Evolutionary conservation across 352 stramenopile genomes (phyloP).

Genomic region (Phytophthora multivora): DNA sequence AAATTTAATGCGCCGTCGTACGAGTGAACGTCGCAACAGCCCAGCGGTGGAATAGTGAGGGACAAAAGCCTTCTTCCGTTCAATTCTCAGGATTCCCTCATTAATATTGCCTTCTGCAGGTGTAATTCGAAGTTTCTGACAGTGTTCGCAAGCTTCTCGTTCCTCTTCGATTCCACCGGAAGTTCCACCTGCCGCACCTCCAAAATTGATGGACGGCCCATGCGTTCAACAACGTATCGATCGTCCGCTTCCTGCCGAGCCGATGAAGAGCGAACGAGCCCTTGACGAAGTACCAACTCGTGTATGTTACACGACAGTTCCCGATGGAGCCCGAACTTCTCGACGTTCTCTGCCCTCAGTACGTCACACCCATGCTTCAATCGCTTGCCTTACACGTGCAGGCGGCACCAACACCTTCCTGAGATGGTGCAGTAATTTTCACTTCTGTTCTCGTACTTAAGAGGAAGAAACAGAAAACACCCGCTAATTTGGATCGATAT

Average conservation of each 20-base stretch:
- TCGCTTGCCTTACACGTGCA: too few relatives aligned
- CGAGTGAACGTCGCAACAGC: constrained; percentile 88
- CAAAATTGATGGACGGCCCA: constrained; percentile 63
- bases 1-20: constrained; percentile 70
- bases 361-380: too few relatives aligned
- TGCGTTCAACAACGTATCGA: constrained; percentile 79
- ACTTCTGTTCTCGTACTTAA: too few relatives aligned
- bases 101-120: constrained; percentile 61
- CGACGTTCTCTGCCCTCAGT: neutral
- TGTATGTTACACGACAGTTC: constrained; percentile 82
- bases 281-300: constrained; percentile 68
- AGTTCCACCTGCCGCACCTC: constrained; percentile 3
- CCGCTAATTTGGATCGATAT: too few relatives aligned
- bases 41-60: constrained; percentile 43
- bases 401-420: too few relatives aligned
- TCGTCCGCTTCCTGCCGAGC: constrained; percentile 57
- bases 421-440: too few relatives aligned
- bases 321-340: constrained; percentile 21
- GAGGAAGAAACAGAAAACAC: too few relatives aligned
- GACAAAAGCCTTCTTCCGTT: constrained; percentile 46
- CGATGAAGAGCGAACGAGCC: constrained; percentile 61
- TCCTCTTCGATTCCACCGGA: constrained; percentile 46
- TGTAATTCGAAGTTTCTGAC: constrained; percentile 68
- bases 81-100: constrained; percentile 31
- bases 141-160: constrained; percentile 63